Conservation (phyloP, 208 protist genomes). For the Acanthamoeba triangularis region DNA sequence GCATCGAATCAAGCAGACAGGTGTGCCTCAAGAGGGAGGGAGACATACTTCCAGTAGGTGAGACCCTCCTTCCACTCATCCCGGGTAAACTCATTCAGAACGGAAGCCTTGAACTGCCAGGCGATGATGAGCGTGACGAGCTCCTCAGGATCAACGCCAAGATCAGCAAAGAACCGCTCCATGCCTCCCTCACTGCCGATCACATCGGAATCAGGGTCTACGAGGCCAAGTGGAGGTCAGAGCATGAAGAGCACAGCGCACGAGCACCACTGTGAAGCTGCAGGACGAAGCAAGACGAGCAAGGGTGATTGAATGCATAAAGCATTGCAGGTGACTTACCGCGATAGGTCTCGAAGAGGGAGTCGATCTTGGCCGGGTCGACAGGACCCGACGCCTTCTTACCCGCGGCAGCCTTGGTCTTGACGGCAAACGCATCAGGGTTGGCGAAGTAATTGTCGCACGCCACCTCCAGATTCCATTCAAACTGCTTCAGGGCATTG, state of each 20-base stretch:
- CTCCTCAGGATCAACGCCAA: constrained; percentile 74
- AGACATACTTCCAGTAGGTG: constrained; percentile 44
- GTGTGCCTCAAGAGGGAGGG: neutral
- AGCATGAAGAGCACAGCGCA: neutral
- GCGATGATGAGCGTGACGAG: constrained; percentile 78
- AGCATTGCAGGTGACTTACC: neutral
- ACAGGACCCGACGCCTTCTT: constrained; percentile 1
- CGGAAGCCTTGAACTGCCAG: constrained; percentile 57
- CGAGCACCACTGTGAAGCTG: neutral
- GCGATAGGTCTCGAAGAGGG: constrained; percentile 52
- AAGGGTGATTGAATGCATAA: neutral
- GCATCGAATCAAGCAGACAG: neutral
- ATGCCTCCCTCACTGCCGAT: constrained; percentile 64
- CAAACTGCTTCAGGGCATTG: constrained; percentile 5
- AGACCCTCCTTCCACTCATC: constrained; percentile 76
- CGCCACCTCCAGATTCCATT: constrained; percentile 72
- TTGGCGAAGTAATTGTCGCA: constrained; percentile 69
- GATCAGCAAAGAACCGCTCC: constrained; percentile 72
- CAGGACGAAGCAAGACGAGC: neutral
- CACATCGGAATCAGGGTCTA: constrained; percentile 30
- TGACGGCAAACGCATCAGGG: neutral
- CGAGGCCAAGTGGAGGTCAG: no score
- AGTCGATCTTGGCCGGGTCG: constrained; percentile 16
- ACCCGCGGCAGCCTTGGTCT: neutral
- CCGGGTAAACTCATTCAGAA: constrained; percentile 74